phyloP scores from a whole-genome alignment of 2,329 filamentous ascomycete genomes.

The Fusarium bulbicola region DNA sequence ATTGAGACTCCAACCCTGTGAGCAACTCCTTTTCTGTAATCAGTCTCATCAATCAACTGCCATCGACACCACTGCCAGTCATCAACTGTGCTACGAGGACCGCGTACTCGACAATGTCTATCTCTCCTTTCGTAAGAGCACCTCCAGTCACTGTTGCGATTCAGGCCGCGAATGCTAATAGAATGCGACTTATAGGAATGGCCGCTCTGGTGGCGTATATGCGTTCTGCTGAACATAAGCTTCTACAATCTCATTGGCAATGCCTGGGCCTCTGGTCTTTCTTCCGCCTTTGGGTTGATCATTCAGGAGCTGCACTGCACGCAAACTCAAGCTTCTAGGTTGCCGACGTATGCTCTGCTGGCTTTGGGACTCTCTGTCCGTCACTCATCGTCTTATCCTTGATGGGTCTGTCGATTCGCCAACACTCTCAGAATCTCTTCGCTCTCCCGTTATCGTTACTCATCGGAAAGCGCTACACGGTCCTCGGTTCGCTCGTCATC shows the following conservation, averaged over 20 bases:
- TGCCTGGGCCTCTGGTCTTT: constrained; percentile 9
- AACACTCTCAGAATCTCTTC: background rate
- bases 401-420: background rate
- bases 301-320: constrained; percentile 6
- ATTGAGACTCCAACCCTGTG: background rate
- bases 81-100: background rate
- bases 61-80: background rate
- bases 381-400: rapidly evolving
- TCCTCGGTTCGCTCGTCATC: background rate
- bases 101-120: background rate
- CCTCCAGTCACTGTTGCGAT: rapidly evolving
- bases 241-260: constrained; percentile 3
- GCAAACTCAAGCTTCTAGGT: background rate
- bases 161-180: background rate
- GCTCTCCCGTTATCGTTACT: background rate
- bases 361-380: constrained; percentile 5
- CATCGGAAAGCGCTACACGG: background rate
- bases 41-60: background rate
- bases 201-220: constrained; percentile 12
- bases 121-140: background rate
- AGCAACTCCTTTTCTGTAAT: background rate
- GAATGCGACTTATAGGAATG: background rate
- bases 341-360: background rate
- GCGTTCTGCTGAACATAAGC: background rate
- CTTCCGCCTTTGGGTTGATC: background rate